Evolutionary conservation across 257 asterid species (phyloP).

Genomic region (Gynochthodes officinalis): DNA sequence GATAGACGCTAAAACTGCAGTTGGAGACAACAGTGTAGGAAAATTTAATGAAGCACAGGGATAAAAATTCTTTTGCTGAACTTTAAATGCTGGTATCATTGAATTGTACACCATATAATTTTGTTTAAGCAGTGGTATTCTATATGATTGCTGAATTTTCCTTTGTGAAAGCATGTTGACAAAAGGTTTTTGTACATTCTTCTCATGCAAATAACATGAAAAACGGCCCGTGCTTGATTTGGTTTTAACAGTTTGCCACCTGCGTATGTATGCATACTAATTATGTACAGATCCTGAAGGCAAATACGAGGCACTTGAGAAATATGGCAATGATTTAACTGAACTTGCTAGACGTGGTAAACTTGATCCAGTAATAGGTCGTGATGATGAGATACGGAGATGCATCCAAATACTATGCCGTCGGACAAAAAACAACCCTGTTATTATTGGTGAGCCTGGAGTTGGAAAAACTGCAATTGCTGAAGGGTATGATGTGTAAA

Average conservation of each 20-base stretch:
- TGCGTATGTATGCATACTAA: background rate
- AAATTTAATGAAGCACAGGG: background rate
- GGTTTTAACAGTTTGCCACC: background rate
- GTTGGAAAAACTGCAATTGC: conserved; percentile 99
- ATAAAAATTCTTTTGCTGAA: background rate
- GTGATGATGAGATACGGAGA: conserved; percentile 95
- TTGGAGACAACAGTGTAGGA: background rate
- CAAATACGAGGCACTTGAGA: conserved; percentile 87
- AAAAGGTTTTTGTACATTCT: background rate
- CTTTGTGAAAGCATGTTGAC: background rate
- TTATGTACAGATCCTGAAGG: conserved; percentile 71
- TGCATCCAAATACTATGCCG: conserved; percentile 92
- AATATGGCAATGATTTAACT: conserved; percentile 91
- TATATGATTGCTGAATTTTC: background rate
- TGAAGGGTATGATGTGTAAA: conserved; percentile 66
- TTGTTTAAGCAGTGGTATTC: background rate
- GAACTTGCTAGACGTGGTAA: conserved; percentile 96
- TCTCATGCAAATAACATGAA: too few relatives aligned
- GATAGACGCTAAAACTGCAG: too few relatives aligned
- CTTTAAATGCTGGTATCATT: background rate
- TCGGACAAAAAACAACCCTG: conserved; percentile 94
- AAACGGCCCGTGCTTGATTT: background rate
- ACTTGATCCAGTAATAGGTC: conserved; percentile 96
- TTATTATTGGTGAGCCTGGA: conserved; percentile 98
- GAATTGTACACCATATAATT: background rate